phyloP scores from a whole-genome alignment of 129 eudicot genomes.

The Mikania micrantha region DNA sequence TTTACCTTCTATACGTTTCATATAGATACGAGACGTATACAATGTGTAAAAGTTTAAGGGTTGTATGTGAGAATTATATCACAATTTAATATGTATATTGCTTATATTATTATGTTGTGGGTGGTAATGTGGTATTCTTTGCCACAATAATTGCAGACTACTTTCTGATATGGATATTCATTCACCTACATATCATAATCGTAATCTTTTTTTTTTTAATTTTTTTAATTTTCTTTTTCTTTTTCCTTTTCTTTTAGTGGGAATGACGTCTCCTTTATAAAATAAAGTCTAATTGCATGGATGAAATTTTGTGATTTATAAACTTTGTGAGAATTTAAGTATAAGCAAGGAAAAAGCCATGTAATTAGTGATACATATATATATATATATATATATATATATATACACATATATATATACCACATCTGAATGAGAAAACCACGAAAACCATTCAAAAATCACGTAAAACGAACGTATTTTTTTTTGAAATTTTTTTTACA shows the following conservation, averaged over 20 bases:
- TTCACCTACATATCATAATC: not conserved
- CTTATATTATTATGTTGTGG: slow-evolving; percentile 20
- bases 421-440: too few species aligned
- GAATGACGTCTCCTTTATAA: slow-evolving; percentile 17
- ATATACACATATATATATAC: too few species aligned
- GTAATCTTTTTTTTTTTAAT: slow-evolving; percentile 5
- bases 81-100: slow-evolving; percentile 24
- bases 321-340: not conserved
- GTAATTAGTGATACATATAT: not conserved
- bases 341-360: not conserved
- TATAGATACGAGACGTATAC: too few species aligned
- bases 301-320: not conserved
- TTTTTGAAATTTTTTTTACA: too few species aligned
- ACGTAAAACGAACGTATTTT: too few species aligned
- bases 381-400: not conserved
- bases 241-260: slow-evolving; percentile 9
- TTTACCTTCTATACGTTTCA: too few species aligned
- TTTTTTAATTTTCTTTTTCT: slow-evolving; percentile 8
- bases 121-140: slow-evolving; percentile 37
- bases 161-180: slow-evolving; percentile 37
- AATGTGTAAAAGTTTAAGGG: too few species aligned
- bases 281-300: not conserved
- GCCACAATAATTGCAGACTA: slow-evolving; percentile 28
- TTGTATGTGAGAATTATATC: too few species aligned
- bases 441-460: too few species aligned